Conservation (phyloP, 306 rosid species). For the Trichosanthes truncata region DNA sequence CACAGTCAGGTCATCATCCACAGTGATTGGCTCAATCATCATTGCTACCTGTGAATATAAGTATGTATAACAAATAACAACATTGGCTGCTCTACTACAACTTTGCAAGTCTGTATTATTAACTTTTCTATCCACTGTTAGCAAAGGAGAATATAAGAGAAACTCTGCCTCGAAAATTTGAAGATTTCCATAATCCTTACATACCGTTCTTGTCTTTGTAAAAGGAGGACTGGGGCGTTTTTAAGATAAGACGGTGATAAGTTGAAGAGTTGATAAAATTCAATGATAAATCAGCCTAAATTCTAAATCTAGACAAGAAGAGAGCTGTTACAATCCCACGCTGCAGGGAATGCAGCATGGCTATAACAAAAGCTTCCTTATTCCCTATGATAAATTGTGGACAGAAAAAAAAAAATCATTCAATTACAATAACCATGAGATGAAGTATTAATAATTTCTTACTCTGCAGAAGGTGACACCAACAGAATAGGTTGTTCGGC, state of each 20-base stretch:
- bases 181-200: background rate
- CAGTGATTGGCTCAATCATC: background rate
- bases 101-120: conserved; percentile 1
- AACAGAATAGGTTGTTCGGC: conserved; percentile 24
- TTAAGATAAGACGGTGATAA: background rate
- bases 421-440: conserved; percentile 1
- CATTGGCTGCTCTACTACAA: background rate
- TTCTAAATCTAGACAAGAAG: conserved; percentile 23
- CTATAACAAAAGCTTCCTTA: conserved; percentile 34
- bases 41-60: background rate
- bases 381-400: conserved; percentile 31
- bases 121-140: background rate
- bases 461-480: conserved; percentile 30
- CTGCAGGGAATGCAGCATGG: conserved; percentile 29
- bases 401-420: conserved; percentile 17
- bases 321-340: conserved; percentile 25
- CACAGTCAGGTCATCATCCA: background rate
- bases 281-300: conserved; percentile 27
- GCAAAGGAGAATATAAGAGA: background rate
- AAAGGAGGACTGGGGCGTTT: background rate
- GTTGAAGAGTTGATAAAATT: conserved; percentile 11
- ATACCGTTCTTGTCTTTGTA: background rate
- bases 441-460: conserved; percentile 10
- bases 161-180: background rate
- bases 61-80: background rate